Evolutionary conservation across 1,139 yeast genomes (phyloP), one percentile per base, ranked within the genome.

Genomic region (Hemisphaericaspora lyxosophila): DNA sequence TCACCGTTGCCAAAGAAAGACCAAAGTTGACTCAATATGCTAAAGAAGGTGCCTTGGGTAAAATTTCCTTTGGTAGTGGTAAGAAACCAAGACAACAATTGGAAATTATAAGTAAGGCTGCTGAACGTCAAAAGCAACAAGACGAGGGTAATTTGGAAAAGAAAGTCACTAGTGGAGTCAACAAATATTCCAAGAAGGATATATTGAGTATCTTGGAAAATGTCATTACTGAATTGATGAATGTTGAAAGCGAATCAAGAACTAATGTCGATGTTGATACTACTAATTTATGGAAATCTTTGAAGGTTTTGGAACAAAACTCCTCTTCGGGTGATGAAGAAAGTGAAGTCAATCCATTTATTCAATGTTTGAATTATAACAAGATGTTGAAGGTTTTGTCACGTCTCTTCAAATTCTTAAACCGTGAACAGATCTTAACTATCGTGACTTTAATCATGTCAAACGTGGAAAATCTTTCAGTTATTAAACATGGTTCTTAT

Each of bases 1-100:
- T 92, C 16, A 86, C 95, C 34, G 94, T 88, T 37, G 97, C 97
- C 26, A 86, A 88, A 57, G 96, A 88, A 55, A 80, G 87, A 57
- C 92, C 95, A 48, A 85, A 82, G 68, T 74, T 76, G 53, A 80
- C 79, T 23, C 85, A 78, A 49, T 72, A 78, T 47, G 81, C 83
- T 36, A 81, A 83, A 51, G 96, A 86, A 55, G 97, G 97, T 50
- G 94, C 96, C 1, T 72, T 90, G 44, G 97, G 97, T 51, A 87
- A 85, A 64, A 85, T 89, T 43, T 80, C 94, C 5, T 75, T 85
- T 47, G 84, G 88, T 44, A 79, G 80, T 40, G 92, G 92, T 49
- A 87, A 86, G 59, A 83, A 85, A 47, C 97, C 97, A 49, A 82
- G 96, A 66, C 90, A 84, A 60, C 90, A 87, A 52, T 72, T 89